Evolutionary conservation across 2,329 filamentous ascomycete species (phyloP).

Genomic region (Byssothecium circinans): DNA sequence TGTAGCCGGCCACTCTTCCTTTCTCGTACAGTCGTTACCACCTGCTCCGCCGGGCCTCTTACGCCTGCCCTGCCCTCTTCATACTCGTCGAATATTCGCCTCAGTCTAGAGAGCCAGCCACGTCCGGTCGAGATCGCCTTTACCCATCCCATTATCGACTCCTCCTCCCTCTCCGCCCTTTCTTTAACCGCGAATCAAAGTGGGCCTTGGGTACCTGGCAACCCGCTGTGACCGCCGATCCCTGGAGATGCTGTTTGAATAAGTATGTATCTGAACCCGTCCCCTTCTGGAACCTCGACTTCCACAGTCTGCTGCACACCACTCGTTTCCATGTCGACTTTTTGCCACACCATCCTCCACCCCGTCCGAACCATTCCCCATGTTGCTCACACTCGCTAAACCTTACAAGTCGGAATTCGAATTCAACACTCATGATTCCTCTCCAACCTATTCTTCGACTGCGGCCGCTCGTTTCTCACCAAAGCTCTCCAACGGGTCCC

Average conservation of each 20-base stretch:
- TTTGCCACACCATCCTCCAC: slow-evolving; percentile 18
- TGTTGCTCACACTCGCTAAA: slow-evolving; percentile 56
- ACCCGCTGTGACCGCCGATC: slow-evolving; percentile 41
- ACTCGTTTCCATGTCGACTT: slow-evolving; percentile 40
- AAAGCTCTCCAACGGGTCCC: slow-evolving; percentile 44
- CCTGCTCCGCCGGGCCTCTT: slow-evolving; percentile 36
- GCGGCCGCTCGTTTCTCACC: slow-evolving; percentile 44
- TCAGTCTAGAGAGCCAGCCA: slow-evolving; percentile 38
- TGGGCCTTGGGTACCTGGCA: slow-evolving; percentile 30
- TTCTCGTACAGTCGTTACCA: slow-evolving; percentile 42
- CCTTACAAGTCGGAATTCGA: slow-evolving; percentile 52
- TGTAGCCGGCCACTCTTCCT: slow-evolving; percentile 37
- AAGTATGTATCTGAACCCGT: slow-evolving; percentile 43
- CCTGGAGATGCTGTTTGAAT: slow-evolving; percentile 36
- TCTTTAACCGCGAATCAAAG: slow-evolving; percentile 42
- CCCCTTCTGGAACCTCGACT: slow-evolving; percentile 34
- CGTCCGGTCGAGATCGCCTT: slow-evolving; percentile 40
- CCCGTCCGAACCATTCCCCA: slow-evolving; percentile 34
- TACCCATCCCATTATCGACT: slow-evolving; percentile 19
- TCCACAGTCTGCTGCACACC: slow-evolving; percentile 30
- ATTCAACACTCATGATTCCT: slow-evolving; percentile 54
- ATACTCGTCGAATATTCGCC: slow-evolving; percentile 21
- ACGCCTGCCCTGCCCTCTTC: slow-evolving; percentile 29
- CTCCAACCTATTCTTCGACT: slow-evolving; percentile 45
- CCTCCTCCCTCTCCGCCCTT: slow-evolving; percentile 29